These are phyloP conservation scores for Avena insularis DNA, from an alignment of 176 grass and related monocot species.

Conservation along the genomic window DNA sequence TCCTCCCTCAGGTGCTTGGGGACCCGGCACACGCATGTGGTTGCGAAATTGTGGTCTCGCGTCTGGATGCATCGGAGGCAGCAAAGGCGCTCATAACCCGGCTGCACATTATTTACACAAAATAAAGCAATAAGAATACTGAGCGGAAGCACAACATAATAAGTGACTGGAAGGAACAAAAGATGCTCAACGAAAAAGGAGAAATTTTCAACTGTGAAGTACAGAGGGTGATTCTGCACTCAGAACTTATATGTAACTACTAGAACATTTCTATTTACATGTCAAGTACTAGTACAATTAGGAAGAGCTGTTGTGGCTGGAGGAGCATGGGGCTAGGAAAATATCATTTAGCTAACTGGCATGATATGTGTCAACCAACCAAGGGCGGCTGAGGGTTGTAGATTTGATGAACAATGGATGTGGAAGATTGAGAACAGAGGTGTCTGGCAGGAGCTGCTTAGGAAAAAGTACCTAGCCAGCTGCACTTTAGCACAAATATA, in stretches of 20 bases:
- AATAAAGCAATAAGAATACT: neutral
- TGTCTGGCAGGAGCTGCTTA: neutral
- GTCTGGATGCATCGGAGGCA: slow-evolving; percentile 80
- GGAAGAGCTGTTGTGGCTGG: neutral
- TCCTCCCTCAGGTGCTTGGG: slow-evolving; percentile 84
- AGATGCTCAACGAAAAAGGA: neutral
- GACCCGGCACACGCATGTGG: slow-evolving; percentile 75
- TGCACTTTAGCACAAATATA: neutral
- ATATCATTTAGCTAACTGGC: neutral
- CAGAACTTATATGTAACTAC: neutral
- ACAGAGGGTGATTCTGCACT: neutral
- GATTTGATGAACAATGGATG: neutral
- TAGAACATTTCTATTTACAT: neutral
- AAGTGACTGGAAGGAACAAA: neutral
- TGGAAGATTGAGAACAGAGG: neutral
- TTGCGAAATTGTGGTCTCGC: slow-evolving; percentile 83
- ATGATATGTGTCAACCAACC: neutral
- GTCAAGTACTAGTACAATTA: neutral
- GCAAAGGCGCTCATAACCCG: slow-evolving; percentile 75
- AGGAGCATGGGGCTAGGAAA: neutral
- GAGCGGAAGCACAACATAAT: neutral
- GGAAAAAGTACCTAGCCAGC: neutral
- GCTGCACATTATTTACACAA: slow-evolving; percentile 36
- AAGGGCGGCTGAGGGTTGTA: neutral
- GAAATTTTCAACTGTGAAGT: neutral